Percentiles rank a stretch among this genome's conserved stretches.
These are phyloP conservation scores for Phytophthora multivora DNA, from an alignment of 352 stramenopile species.

Conservation along the genomic window DNA sequence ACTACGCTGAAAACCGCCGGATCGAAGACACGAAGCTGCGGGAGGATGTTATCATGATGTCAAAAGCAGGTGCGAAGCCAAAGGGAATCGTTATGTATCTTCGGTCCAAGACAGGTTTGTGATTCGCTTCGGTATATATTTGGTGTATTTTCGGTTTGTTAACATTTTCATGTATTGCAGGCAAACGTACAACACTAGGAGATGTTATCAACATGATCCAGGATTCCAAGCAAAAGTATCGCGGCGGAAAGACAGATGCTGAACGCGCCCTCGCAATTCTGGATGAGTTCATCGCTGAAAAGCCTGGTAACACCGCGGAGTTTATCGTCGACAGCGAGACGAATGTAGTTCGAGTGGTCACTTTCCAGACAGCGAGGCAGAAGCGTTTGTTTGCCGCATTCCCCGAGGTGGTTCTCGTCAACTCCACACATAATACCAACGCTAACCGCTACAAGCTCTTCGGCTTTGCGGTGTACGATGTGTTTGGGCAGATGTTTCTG, in stretches of 20 bases:
- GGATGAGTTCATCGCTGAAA: not conserved
- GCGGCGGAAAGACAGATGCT: not conserved
- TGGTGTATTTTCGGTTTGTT: not conserved
- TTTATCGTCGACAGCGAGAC: not conserved
- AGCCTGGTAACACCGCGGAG: not conserved
- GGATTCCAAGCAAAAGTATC: not conserved
- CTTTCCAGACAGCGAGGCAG: not conserved
- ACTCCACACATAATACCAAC: not conserved
- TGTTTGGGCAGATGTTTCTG: not conserved
- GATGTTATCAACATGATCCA: not conserved
- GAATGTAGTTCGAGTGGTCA: not conserved
- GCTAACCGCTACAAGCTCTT: not conserved
- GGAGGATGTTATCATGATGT: not conserved
- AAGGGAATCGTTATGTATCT: constrained; percentile 10
- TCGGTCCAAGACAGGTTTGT: constrained; percentile 2
- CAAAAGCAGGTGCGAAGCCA: constrained; percentile 1
- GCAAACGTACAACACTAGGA: not conserved
- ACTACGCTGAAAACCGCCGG: constrained; percentile 6
- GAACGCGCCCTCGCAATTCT: not conserved
- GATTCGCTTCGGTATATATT: not conserved
- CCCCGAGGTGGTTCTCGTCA: not conserved
- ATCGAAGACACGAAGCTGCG: not conserved
- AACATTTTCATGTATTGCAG: not conserved
- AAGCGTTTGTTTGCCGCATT: not conserved
- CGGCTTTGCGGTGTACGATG: not conserved